A percentile compares a stretch with the other conserved stretches of the same genome.
Evolutionary conservation across 1,284 basidiomycete genomes (phyloP).

Genomic region (Irpex sp.): DNA sequence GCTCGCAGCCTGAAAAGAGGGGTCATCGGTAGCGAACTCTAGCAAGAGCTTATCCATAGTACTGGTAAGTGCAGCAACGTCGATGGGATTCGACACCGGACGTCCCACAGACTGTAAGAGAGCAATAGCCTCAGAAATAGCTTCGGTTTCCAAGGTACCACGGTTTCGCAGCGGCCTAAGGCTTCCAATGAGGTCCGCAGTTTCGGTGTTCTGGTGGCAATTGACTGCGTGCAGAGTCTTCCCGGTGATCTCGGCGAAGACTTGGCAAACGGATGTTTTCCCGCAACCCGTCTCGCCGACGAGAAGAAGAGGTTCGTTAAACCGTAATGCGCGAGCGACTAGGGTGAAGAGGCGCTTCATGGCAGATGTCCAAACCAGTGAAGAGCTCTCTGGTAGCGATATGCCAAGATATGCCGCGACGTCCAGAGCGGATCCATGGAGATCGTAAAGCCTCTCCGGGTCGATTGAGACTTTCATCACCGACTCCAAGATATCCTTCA

Average conservation of each 20-base stretch:
- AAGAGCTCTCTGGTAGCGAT: slow-evolving; percentile 44
- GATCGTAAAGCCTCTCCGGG: slow-evolving; percentile 63
- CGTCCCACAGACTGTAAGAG: slow-evolving; percentile 42
- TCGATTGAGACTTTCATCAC: slow-evolving; percentile 89
- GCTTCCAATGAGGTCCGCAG: slow-evolving; percentile 94
- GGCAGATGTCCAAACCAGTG: slow-evolving; percentile 87
- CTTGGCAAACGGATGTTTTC: slow-evolving; percentile 96
- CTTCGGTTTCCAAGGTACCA: slow-evolving; percentile 41
- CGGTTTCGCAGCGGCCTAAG: slow-evolving; percentile 92
- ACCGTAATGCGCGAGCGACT: slow-evolving; percentile 78
- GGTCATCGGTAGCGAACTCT: slow-evolving; percentile 25
- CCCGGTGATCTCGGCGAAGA: slow-evolving; percentile 70
- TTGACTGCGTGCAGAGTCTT: slow-evolving; percentile 78
- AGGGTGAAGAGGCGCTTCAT: slow-evolving; percentile 91
- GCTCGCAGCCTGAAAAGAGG: slow-evolving; percentile 33
- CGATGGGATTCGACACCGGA: slow-evolving; percentile 26
- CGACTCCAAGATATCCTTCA: slow-evolving; percentile 90
- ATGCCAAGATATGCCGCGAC: slow-evolving; percentile 51
- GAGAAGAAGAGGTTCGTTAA: slow-evolving; percentile 95
- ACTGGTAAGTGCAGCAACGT: slow-evolving; percentile 28
- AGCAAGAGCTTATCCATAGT: slow-evolving; percentile 27
- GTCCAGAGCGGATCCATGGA: slow-evolving; percentile 47
- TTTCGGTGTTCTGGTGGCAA: slow-evolving; percentile 99
- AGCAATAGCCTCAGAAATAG: slow-evolving; percentile 37
- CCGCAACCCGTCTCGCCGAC: slow-evolving; percentile 98